Base-by-base conservation (phyloP, 1,284 basidiomycete species). In the Vanrija sp. region DNA sequence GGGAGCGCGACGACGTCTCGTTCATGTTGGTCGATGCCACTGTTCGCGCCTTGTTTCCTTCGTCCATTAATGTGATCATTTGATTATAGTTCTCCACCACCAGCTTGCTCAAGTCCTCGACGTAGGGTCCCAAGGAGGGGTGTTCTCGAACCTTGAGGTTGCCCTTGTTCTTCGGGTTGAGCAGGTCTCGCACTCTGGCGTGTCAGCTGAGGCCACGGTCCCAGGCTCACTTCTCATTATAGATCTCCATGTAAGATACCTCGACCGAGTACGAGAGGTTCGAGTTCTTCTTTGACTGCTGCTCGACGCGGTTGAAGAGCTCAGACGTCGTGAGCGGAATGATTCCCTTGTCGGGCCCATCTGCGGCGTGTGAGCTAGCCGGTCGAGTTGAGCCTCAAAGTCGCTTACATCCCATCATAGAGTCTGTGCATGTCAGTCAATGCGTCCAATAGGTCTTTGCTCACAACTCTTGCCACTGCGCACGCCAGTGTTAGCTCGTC, bases 11-110 rank as follows among this genome's bases (percentile, higher is more conserved):
- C 6, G 93, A 97, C 78, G 96, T 98, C 78, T 98, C 96, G 77
- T 99, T 99, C 96, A 99, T 99, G 76, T 96, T 91, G 20, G 96
- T 99, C 19, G 96, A 95, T 10, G 96, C 96, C 10, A 98, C 94
- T 22, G 95, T 98, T 44, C 95, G 82, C 42, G 90, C 91, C 79
- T 98, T 98, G 77, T 98, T 98, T 41, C 95, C 95, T 75, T 98
- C 95, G 78, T 98, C 95, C 94, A 98, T 98, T 69, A 98, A 84
- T 8, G 86, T 91, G 85, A 97, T 96, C 85, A 98, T 95, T 72
- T 96, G 94, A 22, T 87, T 82, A 73, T 94, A 97, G 71, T 82
- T 89, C 69, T 83, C 85, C 41, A 98, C 96, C 24, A 88, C 87
- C 44, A 98, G 84, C 75, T 92, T 92, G 68, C 90, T 94, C 47